phyloP scores from a whole-genome alignment of 176 grass and related monocot species.

The Elaeis guineensis region DNA sequence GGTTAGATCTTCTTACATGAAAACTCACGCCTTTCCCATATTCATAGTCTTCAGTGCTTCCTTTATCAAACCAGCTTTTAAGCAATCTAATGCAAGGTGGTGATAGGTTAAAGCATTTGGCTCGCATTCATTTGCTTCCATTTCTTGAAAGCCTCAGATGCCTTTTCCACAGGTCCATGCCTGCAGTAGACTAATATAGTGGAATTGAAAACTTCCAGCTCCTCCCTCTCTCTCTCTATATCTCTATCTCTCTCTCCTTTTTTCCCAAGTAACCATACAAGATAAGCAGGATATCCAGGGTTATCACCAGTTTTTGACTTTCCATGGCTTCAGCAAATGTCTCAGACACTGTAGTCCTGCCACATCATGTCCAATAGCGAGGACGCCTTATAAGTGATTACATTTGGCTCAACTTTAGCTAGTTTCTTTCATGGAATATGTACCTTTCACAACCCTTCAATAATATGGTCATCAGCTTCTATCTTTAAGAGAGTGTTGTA shows the following conservation, averaged over 20 bases:
- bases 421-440: constrained; percentile 56
- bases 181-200: constrained; percentile 72
- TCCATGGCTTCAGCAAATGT: constrained; percentile 70
- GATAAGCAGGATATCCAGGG: constrained; percentile 71
- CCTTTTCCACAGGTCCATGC: constrained; percentile 61
- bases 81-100: constrained; percentile 65
- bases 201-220: constrained; percentile 35
- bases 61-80: constrained; percentile 67
- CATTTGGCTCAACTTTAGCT: constrained; percentile 78
- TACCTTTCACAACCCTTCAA: constrained; percentile 62
- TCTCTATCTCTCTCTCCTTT: constrained; percentile 51
- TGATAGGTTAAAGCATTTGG: constrained; percentile 88
- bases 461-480: constrained; percentile 68
- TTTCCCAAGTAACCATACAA: constrained; percentile 70
- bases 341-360: constrained; percentile 34
- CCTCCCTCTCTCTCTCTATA: no score
- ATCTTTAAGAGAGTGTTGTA: constrained; percentile 87
- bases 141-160: constrained; percentile 68
- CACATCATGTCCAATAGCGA: constrained; percentile 42
- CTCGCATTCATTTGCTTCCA: constrained; percentile 56
- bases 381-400: constrained; percentile 84
- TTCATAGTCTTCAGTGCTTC: constrained; percentile 71
- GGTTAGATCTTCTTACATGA: constrained; percentile 60
- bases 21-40: constrained; percentile 51
- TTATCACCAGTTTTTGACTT: constrained; percentile 66